These are phyloP conservation scores for Calonectria hawksworthii DNA, from an alignment of 2,329 filamentous ascomycete species.

Conservation along the genomic window DNA sequence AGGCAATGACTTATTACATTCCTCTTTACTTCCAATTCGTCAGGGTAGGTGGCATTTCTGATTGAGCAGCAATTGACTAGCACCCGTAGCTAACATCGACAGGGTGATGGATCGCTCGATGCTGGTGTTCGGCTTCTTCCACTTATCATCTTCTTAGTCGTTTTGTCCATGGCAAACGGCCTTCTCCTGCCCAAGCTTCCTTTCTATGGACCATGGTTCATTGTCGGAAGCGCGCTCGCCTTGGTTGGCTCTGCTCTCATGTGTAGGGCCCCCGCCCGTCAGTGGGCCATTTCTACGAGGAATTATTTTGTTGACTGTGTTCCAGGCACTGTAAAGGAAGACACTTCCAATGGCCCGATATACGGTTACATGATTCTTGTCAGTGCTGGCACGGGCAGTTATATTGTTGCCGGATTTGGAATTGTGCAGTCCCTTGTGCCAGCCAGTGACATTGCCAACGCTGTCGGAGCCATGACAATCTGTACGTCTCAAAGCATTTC, in stretches of 20 bases:
- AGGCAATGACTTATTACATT: slow-evolving; percentile 58
- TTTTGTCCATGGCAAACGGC: background rate
- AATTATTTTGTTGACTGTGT: no score
- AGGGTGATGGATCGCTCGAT: background rate
- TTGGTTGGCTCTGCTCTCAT: background rate
- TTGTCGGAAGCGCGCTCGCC: background rate
- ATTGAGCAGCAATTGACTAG: no score
- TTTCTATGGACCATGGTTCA: background rate
- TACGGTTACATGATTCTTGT: background rate
- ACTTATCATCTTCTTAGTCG: background rate
- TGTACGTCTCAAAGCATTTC: background rate
- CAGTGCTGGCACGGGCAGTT: background rate
- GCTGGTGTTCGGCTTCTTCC: background rate
- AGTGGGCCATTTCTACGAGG: no score
- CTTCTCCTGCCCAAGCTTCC: background rate
- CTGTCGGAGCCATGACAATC: background rate
- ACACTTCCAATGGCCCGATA: background rate
- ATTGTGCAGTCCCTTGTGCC: background rate
- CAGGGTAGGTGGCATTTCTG: background rate
- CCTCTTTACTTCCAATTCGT: slow-evolving; percentile 6
- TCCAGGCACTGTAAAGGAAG: background rate
- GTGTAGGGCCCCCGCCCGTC: no score
- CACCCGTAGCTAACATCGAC: no score
- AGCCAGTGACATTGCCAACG: background rate
- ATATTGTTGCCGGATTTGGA: background rate